Evolutionary conservation across 805 yeast species (phyloP).

Genomic region (Ascoidea asiatica): DNA sequence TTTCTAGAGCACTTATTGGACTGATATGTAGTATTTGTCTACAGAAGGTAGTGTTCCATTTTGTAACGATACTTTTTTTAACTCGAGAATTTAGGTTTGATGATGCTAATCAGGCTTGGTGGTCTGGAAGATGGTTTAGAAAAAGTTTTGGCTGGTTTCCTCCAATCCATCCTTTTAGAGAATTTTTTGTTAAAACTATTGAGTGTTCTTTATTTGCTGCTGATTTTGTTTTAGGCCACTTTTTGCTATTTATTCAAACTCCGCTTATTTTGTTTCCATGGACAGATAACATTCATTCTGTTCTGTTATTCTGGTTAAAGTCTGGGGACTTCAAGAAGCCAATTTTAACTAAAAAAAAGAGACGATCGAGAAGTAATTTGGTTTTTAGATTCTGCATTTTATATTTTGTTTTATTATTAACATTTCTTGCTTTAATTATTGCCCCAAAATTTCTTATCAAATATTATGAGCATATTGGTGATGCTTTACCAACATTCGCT

Average conservation of each 20-base stretch:
- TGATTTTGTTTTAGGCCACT: conserved; percentile 41
- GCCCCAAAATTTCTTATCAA: conserved; percentile 1
- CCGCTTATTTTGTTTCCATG: conserved; percentile 45
- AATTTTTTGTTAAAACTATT: conserved; percentile 38
- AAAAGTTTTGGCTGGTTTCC: conserved; percentile 42
- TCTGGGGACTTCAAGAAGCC: conserved; percentile 37
- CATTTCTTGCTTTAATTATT: background rate
- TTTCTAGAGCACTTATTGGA: conserved; percentile 79
- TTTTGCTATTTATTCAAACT: conserved; percentile 33
- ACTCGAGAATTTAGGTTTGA: conserved; percentile 96
- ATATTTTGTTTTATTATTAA: conserved; percentile 18
- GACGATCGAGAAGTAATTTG: conserved; percentile 22
- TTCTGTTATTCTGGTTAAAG: conserved; percentile 45
- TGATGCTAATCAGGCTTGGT: conserved; percentile 83
- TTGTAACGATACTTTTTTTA: conserved; percentile 62
- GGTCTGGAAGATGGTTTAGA: conserved; percentile 55
- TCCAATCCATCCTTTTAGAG: conserved; percentile 43
- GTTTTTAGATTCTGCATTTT: conserved; percentile 22
- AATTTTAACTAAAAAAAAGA: conserved; percentile 28
- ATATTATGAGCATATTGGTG: too few relatives aligned
- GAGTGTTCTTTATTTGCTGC: conserved; percentile 44
- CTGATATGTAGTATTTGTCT: conserved; percentile 70
- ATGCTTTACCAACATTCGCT: conserved; percentile 16
- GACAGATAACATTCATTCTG: conserved; percentile 43
- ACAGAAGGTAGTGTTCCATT: conserved; percentile 79